Percentiles rank a stretch among this genome's conserved stretches.
phyloP scores from a whole-genome alignment of 164 flowering plant genomes.

The Piper longum region DNA sequence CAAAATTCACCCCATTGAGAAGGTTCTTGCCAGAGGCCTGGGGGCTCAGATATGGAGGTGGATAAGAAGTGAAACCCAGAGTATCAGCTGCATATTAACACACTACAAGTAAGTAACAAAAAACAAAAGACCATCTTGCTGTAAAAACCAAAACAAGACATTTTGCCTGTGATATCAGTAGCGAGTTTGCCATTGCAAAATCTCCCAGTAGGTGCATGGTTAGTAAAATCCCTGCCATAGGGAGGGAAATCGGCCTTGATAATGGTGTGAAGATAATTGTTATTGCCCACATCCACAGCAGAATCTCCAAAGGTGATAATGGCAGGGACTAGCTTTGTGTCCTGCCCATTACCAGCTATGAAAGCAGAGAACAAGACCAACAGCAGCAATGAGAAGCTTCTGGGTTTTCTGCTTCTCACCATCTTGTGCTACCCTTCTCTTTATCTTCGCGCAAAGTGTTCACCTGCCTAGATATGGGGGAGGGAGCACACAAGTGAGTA shows the following conservation, averaged over 20 bases:
- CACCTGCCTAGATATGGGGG: not conserved
- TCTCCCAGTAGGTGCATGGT: constrained; percentile 68
- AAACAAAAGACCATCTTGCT: no score
- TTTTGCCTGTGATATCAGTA: constrained; percentile 75
- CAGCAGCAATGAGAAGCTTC: not conserved
- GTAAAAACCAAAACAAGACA: no score
- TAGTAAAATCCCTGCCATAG: constrained; percentile 72
- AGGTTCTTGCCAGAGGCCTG: constrained; percentile 86
- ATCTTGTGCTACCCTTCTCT: not conserved
- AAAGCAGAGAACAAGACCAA: not conserved
- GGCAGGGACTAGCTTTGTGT: constrained; percentile 56
- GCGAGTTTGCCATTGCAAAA: constrained; percentile 94
- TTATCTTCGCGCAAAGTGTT: no score
- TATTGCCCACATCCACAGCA: constrained; percentile 9
- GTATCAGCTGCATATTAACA: constrained; percentile 55
- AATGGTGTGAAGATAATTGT: constrained; percentile 60
- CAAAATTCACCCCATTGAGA: constrained; percentile 82
- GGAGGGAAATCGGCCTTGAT: constrained; percentile 88
- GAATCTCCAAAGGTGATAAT: constrained; percentile 80
- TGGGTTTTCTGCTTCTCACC: not conserved
- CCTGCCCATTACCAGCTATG: constrained; percentile 10
- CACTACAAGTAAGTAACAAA: not conserved
- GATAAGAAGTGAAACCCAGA: constrained; percentile 61
- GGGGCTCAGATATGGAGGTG: constrained; percentile 86
- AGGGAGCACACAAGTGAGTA: not conserved